Evolutionary conservation across 2,329 filamentous ascomycete genomes (phyloP), one percentile per base, ranked within the genome.

Genomic region (Alternaria sp.): DNA sequence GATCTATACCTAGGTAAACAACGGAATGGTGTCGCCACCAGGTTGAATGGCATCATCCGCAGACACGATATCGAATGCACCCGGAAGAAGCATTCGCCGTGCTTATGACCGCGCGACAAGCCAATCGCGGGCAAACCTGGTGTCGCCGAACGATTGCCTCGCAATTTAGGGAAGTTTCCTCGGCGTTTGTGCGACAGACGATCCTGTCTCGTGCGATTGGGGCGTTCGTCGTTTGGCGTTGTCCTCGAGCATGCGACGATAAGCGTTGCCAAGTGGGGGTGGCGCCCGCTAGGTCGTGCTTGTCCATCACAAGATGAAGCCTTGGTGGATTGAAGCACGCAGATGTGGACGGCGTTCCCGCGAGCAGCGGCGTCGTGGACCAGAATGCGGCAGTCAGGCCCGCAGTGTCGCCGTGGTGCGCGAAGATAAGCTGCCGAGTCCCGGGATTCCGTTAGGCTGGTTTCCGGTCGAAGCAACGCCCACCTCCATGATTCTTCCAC

Each of bases 251-350:
- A 32, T 17, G 49, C 49, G 49, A 51, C 28, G 19, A 51, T 36
- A 51, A 51, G 49, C 49, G 28, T 51, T 51, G 49, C 49, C 49
- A 51, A 51, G 49, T 51, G 26, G 49, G 49, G 49, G 49, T 36
- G 49, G 49, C 49, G 49, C 49, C 17, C 17, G 13, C 49, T 51
- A 21, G 28, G 28, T 36, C 28, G 10, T 32, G 49, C 49, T 51
- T 51, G 28, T 51, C 49, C 28, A 36, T 21, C 19, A 23, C 19
- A 51, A 32, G 49, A 23, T 23, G 49, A 17, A 23, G 17, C 28
- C 49, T 51, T 51, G 13, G 49, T 23, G 28, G 17, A 12, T 51
- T 36, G 49, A 51, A 32, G 49, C 49, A 36, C 12, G 30, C 28
- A 15, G 17, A 23, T 23, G 28, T 51, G 17, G n/a, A 13, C 26